phyloP scores from a whole-genome alignment of 2,329 filamentous ascomycete genomes.

The Beauveria caledonica region DNA sequence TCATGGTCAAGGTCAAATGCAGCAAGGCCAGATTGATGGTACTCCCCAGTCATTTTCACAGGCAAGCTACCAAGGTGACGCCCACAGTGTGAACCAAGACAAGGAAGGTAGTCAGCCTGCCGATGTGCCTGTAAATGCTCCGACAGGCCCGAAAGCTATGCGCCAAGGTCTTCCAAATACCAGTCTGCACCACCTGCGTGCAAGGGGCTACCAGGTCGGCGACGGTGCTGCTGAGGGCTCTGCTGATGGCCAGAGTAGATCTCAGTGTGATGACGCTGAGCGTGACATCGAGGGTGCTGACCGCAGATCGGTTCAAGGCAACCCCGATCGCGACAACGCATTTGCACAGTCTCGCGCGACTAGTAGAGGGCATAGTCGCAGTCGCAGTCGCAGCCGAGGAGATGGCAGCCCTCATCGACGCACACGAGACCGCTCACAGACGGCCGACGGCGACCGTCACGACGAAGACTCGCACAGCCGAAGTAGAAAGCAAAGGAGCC shows the following conservation, averaged over 20 bases:
- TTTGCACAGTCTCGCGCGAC: conserved; percentile 27
- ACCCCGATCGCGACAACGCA: conserved; percentile 21
- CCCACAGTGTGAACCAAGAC: conserved; percentile 6
- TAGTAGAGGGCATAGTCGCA: conserved; percentile 20
- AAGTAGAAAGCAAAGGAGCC: conserved; percentile 42
- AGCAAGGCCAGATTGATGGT: conserved; percentile 7
- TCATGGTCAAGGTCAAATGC: conserved; percentile 27
- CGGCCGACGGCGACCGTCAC: conserved; percentile 39
- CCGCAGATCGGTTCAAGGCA: conserved; percentile 12
- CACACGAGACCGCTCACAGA: conserved; percentile 47
- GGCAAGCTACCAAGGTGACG: conserved; percentile 20
- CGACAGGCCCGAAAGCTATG: conserved; percentile 92
- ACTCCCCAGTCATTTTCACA: not conserved
- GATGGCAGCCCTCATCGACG: conserved; percentile 41
- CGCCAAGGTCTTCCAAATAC: conserved; percentile 79
- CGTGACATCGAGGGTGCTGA: conserved; percentile 8
- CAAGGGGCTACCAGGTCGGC: conserved; percentile 40
- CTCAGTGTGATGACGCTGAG: conserved; percentile 15
- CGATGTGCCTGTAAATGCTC: conserved; percentile 56
- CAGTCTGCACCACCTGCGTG: conserved; percentile 58
- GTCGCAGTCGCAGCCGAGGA: conserved; percentile 26
- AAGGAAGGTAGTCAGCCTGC: not conserved
- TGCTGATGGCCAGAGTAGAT: conserved; percentile 9
- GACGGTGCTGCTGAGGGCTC: conserved; percentile 13
- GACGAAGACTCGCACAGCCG: conserved; percentile 35